phyloP scores from a whole-genome alignment of 148 eudicot species.

The Simmondsia chinensis region DNA sequence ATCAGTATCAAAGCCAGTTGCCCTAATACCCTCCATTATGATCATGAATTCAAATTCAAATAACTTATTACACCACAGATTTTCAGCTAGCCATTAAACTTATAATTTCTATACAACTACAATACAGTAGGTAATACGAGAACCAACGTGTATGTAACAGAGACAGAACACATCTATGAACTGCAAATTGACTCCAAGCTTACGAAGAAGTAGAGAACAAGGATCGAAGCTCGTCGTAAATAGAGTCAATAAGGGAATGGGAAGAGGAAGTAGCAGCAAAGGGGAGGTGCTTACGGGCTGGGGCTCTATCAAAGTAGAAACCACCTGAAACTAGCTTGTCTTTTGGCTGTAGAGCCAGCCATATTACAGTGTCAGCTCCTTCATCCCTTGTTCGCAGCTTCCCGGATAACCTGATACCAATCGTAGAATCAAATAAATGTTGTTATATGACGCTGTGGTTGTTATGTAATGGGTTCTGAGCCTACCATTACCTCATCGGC shows the following conservation, averaged over 20 bases:
- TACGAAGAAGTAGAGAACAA: conserved; percentile 24
- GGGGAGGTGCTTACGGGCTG: conserved; percentile 75
- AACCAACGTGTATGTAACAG: no score
- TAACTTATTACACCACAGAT: no score
- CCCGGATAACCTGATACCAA: conserved; percentile 45
- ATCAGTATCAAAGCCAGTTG: no score
- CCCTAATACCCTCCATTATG: no score
- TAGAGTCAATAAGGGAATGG: conserved; percentile 50
- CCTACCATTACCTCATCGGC: no score
- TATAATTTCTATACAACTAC: no score
- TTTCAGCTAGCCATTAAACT: no score
- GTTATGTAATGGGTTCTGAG: no score
- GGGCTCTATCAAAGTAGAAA: conserved; percentile 86
- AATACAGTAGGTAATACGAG: no score
- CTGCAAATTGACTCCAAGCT: background rate
- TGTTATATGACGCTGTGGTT: no score
- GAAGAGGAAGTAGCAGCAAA: conserved; percentile 61
- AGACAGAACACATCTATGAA: background rate
- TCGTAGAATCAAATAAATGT: no score
- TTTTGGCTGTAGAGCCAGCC: conserved; percentile 77
- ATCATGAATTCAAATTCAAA: no score
- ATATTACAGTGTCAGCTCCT: conserved; percentile 84
- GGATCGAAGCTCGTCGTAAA: conserved; percentile 33
- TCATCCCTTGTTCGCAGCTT: conserved; percentile 72
- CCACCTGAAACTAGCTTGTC: conserved; percentile 61